phyloP scores from a whole-genome alignment of 108 stramenopile species.

The Aureococcus anophagefferens region DNA sequence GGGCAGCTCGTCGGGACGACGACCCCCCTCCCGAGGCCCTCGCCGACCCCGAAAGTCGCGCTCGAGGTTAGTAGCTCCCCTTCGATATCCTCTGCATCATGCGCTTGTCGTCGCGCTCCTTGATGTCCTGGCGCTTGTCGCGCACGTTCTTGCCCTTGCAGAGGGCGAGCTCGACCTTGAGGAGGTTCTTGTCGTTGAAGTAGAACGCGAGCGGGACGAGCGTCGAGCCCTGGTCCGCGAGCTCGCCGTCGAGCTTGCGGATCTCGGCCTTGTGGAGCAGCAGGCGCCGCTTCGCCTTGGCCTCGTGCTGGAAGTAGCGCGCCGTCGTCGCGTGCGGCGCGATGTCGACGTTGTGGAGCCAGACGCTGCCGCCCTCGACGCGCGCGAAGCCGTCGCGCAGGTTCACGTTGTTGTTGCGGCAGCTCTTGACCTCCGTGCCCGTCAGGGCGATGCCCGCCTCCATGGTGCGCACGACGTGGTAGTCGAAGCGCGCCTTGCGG shows the following conservation, averaged over 20 bases:
- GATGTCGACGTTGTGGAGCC: conserved; percentile 17
- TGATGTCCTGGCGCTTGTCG: conserved; percentile 21
- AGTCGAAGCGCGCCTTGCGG: conserved; percentile 14
- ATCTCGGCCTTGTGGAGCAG: conserved; percentile 23
- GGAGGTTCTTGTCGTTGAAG: conserved; percentile 18
- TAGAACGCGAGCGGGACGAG: conserved; percentile 18
- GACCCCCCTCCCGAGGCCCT: no score
- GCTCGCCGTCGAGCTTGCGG: conserved; percentile 9
- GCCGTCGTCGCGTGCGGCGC: conserved; percentile 11
- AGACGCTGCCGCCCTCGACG: conserved; percentile 2
- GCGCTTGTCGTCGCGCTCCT: conserved; percentile 7
- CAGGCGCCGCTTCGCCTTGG: conserved; percentile 13
- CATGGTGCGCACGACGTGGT: conserved; percentile 16
- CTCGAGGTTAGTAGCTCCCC: neutral
- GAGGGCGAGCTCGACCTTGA: conserved; percentile 16
- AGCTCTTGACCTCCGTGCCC: conserved; percentile 25
- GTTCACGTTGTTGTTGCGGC: conserved; percentile 13
- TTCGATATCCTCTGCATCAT: neutral
- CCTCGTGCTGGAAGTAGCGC: conserved; percentile 20
- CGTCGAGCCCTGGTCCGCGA: conserved; percentile 9
- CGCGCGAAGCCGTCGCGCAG: conserved; percentile 19
- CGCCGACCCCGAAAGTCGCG: no score
- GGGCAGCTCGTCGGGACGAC: no score
- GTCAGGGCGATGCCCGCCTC: conserved; percentile 24
- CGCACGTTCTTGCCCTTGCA: conserved; percentile 14